phyloP scores from a whole-genome alignment of 2,329 filamentous ascomycete genomes.

The Colletotrichum higginsianum region DNA sequence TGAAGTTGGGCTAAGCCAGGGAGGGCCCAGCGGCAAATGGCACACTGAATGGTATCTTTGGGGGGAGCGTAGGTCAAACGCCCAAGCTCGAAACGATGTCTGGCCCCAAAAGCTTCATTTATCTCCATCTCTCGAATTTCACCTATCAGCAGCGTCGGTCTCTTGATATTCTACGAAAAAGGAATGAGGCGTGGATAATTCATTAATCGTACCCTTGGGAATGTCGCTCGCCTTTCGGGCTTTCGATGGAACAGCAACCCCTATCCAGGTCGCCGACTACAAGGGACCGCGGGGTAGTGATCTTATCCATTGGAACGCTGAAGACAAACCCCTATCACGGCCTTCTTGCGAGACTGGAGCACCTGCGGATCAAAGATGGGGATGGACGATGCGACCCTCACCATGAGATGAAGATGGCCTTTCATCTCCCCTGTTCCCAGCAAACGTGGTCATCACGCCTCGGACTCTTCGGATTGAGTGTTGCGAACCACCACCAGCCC shows the following conservation, averaged over 20 bases:
- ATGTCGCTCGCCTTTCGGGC: background rate
- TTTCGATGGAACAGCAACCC: background rate
- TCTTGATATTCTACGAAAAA: background rate
- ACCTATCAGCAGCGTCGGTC: background rate
- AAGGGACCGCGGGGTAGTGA: background rate
- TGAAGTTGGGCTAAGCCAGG: conserved; percentile 15
- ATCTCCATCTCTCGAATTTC: background rate
- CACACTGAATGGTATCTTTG: too few relatives aligned
- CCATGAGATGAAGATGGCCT: background rate
- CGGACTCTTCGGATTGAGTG: background rate
- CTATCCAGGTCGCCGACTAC: conserved; percentile 8
- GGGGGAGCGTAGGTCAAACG: background rate
- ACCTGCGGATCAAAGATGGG: background rate
- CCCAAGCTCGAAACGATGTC: background rate
- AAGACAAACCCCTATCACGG: background rate
- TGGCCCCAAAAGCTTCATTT: background rate
- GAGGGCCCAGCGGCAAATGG: background rate
- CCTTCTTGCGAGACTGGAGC: conserved; percentile 2
- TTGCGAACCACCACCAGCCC: background rate
- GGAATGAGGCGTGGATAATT: background rate
- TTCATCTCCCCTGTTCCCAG: conserved; percentile 5
- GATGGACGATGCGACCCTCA: background rate
- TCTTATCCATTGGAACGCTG: background rate
- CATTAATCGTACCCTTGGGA: background rate
- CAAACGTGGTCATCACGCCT: background rate